A percentile compares a stretch with the other conserved stretches of the same genome.
These are phyloP conservation scores for Castanea crenata DNA, from an alignment of 306 rosid genomes.

Conservation along the genomic window DNA sequence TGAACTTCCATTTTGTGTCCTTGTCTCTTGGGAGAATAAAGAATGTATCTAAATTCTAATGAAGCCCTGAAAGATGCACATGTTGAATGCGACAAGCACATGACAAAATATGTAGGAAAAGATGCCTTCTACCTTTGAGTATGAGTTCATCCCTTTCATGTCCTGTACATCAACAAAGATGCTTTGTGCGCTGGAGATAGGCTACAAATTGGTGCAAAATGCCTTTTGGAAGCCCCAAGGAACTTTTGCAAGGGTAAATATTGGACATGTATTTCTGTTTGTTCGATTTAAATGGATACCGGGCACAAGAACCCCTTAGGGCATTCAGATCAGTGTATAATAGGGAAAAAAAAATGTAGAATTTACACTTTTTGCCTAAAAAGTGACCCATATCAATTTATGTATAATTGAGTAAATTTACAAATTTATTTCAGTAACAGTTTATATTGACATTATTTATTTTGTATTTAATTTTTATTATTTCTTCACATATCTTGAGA, in stretches of 20 bases:
- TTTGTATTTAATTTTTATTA: too few species aligned
- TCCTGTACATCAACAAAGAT: constrained; percentile 76
- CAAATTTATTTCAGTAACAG: too few species aligned
- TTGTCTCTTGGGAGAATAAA: constrained; percentile 87
- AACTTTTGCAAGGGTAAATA: constrained; percentile 71
- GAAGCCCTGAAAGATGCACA: constrained; percentile 86
- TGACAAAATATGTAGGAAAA: constrained; percentile 81
- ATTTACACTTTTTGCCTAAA: too few species aligned
- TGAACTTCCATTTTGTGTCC: constrained; percentile 85
- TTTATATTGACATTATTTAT: too few species aligned
- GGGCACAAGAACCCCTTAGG: constrained; percentile 76
- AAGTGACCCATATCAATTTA: too few species aligned
- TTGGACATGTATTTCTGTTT: constrained; percentile 74
- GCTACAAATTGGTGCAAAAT: constrained; percentile 87
- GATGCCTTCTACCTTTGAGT: constrained; percentile 83
- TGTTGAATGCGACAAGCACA: constrained; percentile 79
- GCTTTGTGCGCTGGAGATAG: constrained; percentile 92
- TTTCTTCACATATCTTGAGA: too few species aligned
- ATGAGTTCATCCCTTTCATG: constrained; percentile 85
- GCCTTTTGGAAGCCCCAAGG: constrained; percentile 88
- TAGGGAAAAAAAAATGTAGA: constrained; percentile 64
- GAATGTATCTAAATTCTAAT: constrained; percentile 53
- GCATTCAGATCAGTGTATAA: constrained; percentile 82
- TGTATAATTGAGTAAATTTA: too few species aligned
- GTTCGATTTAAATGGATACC: constrained; percentile 55